Evolutionary conservation across 441 rosid species (phyloP).

Genomic region (Erodium texanum): DNA sequence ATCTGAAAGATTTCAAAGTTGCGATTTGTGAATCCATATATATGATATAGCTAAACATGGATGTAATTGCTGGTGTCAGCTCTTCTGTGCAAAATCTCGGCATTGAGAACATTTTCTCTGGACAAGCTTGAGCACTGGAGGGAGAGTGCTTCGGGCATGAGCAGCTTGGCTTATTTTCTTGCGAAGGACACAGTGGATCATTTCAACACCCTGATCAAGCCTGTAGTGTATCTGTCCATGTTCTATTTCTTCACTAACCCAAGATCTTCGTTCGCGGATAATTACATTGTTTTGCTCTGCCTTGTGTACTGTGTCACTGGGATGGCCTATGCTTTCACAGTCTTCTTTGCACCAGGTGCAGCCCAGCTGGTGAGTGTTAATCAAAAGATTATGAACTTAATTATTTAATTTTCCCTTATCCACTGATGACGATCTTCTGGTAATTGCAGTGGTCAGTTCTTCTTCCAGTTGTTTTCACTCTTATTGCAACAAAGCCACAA

Average conservation of each 20-base stretch:
- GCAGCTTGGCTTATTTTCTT: slow-evolving; percentile 83
- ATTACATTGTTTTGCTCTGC: slow-evolving; percentile 64
- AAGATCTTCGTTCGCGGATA: slow-evolving; percentile 63
- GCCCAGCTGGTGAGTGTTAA: slow-evolving; percentile 74
- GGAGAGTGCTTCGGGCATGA: slow-evolving; percentile 83
- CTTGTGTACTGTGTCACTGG: slow-evolving; percentile 92
- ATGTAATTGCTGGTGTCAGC: slow-evolving; percentile 36
- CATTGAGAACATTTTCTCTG: slow-evolving; percentile 76
- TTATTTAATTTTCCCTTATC: not conserved
- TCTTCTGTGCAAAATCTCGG: slow-evolving; percentile 77
- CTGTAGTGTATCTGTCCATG: slow-evolving; percentile 84
- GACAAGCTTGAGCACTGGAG: slow-evolving; percentile 89
- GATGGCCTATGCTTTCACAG: slow-evolving; percentile 70
- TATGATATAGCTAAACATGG: not conserved
- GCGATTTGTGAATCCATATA: not conserved
- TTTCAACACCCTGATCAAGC: slow-evolving; percentile 82
- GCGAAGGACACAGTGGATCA: slow-evolving; percentile 87
- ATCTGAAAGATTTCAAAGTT: not conserved
- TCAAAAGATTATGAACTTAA: not conserved
- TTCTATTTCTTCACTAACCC: slow-evolving; percentile 97
- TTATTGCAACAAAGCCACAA: slow-evolving; percentile 33
- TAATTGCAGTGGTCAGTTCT: slow-evolving; percentile 79
- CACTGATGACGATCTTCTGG: not conserved
- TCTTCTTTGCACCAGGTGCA: slow-evolving; percentile 66
- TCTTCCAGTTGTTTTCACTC: slow-evolving; percentile 91